A percentile compares a stretch with the other conserved stretches of the same genome.
phyloP scores from a whole-genome alignment of 2,329 filamentous ascomycete genomes.

The Hypoxylon sp. region DNA sequence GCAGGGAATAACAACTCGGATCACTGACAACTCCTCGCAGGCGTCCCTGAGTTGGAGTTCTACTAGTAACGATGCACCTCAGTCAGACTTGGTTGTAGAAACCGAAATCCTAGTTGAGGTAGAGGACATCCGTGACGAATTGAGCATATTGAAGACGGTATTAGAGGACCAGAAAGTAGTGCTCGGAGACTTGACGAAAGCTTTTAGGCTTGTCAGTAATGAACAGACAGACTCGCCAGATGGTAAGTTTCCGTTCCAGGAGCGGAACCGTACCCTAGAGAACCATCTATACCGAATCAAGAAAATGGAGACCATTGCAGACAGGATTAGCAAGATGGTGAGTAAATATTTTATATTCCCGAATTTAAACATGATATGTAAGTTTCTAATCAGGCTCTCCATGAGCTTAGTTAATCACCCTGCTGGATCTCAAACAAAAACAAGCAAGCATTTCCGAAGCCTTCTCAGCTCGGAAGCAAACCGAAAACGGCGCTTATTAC shows the following conservation, averaged over 20 bases:
- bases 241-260: background rate
- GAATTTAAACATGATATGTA: background rate
- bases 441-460: slow-evolving; percentile 7
- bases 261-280: background rate
- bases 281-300: slow-evolving; percentile 8
- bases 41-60: no score
- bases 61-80: background rate
- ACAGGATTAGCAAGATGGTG: slow-evolving; percentile 4
- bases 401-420: background rate
- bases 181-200: background rate
- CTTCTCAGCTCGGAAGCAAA: slow-evolving; percentile 1
- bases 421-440: slow-evolving; percentile 7
- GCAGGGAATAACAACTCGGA: background rate
- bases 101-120: slow-evolving; percentile 1
- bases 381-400: background rate
- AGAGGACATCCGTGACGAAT: slow-evolving; percentile 6
- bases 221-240: background rate
- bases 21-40: no score
- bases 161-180: slow-evolving; percentile 7
- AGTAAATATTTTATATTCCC: background rate
- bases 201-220: background rate
- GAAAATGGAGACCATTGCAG: slow-evolving; percentile 9
- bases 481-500: slow-evolving; percentile 2
- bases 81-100: background rate
- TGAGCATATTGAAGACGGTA: slow-evolving; percentile 1